These are phyloP conservation scores for Lactifluus hygrophoroides DNA, from an alignment of 768 basidiomycete genomes.

Conservation along the genomic window DNA sequence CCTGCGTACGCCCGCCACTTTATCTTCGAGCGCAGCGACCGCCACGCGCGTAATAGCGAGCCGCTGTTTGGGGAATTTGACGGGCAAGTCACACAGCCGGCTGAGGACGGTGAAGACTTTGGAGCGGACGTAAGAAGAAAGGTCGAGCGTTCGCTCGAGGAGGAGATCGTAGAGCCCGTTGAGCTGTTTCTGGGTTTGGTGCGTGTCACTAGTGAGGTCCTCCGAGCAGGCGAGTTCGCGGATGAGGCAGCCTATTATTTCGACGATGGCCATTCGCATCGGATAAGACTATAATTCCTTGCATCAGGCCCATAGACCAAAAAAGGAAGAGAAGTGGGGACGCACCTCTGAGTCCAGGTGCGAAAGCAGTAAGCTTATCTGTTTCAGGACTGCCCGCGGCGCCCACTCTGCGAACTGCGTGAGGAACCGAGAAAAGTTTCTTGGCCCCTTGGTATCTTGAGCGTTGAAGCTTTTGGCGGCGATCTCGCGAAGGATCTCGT, in stretches of 20 bases:
- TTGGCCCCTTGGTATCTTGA: slow-evolving; percentile 81
- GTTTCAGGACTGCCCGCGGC: slow-evolving; percentile 78
- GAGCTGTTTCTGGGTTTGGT: slow-evolving; percentile 62
- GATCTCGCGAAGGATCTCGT: slow-evolving; percentile 87
- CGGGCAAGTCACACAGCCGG: slow-evolving; percentile 64
- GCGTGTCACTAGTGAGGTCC: slow-evolving; percentile 38
- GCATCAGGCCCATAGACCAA: background rate
- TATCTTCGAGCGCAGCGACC: slow-evolving; percentile 78
- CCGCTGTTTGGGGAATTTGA: slow-evolving; percentile 83
- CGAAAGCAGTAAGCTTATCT: slow-evolving; percentile 72
- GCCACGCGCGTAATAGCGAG: slow-evolving; percentile 68
- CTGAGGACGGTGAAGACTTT: slow-evolving; percentile 76
- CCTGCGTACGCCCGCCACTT: slow-evolving; percentile 82
- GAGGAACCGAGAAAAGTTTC: slow-evolving; percentile 80
- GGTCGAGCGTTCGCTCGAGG: slow-evolving; percentile 79
- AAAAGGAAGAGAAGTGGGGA: background rate
- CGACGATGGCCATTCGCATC: slow-evolving; percentile 91
- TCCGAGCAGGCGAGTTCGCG: slow-evolving; percentile 58
- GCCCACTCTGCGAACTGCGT: slow-evolving; percentile 70
- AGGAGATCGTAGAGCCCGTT: slow-evolving; percentile 74
- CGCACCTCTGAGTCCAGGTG: slow-evolving; percentile 89
- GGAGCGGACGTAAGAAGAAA: slow-evolving; percentile 83
- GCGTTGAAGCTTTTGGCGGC: slow-evolving; percentile 66
- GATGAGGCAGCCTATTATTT: slow-evolving; percentile 81
- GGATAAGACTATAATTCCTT: slow-evolving; percentile 65